Conservation (phyloP, 192 early-diverging fungal species). For the Coemansia sp. region DNA sequence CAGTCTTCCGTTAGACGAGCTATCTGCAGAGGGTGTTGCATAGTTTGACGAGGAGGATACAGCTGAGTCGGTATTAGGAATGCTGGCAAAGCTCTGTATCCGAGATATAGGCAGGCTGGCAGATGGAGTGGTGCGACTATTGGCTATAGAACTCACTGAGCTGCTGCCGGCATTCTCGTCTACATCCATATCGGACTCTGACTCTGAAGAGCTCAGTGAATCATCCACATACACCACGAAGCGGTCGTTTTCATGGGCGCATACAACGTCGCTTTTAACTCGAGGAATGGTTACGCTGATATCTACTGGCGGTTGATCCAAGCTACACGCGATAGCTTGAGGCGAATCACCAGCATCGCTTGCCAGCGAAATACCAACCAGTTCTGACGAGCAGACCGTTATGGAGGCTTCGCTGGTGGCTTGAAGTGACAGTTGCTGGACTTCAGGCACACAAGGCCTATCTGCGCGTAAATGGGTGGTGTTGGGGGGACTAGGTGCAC, state of each 20-base stretch:
- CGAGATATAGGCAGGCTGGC: not conserved
- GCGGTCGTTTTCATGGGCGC: conserved; percentile 12
- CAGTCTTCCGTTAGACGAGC: conserved; percentile 10
- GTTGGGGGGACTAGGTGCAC: conserved; percentile 42
- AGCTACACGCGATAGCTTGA: not conserved
- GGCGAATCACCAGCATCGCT: not conserved
- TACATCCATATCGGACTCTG: conserved; percentile 10
- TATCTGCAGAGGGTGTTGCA: not conserved
- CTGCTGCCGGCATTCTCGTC: conserved; percentile 7
- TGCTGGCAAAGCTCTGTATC: not conserved
- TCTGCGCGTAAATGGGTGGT: conserved; percentile 13
- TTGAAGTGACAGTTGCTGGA: no score
- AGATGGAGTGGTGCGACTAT: not conserved
- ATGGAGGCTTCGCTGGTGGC: no score
- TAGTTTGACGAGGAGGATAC: not conserved
- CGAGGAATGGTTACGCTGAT: not conserved
- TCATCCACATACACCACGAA: conserved; percentile 29
- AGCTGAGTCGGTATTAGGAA: not conserved
- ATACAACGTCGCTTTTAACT: conserved; percentile 3
- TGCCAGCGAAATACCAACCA: not conserved
- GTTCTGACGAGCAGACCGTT: not conserved
- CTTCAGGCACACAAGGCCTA: not conserved
- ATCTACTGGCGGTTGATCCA: not conserved
- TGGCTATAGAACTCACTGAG: not conserved
- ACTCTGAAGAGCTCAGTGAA: conserved; percentile 6